Base-by-base conservation (phyloP, 441 rosid genomes). In the Bocquillonia castaneifolia region DNA sequence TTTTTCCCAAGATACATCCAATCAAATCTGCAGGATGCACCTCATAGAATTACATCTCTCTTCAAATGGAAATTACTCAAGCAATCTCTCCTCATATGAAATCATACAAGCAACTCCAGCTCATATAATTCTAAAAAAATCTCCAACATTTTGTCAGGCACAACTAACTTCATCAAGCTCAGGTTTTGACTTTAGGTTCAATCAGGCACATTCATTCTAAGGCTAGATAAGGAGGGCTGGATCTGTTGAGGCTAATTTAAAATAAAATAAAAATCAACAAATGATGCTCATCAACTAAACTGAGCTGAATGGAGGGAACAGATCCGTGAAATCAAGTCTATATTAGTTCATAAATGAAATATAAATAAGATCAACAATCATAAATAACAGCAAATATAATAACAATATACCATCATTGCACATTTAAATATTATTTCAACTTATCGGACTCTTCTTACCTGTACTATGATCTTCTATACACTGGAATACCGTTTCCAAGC, bases 401-500 rank as follows among this genome's bases (percentile, higher is more conserved):
- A 58, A 62, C 14, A 44, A 20, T 20, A 39, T 22, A 9, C 61
- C 34, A 39, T 44, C 12, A 34, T 17, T 67, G 47, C 20, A 45
- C 50, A 18, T 32, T 9, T 48, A 51, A 31, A 20, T 25, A 12
- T n/a, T 13, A 59, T 39, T 52, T 54, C 28, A 20, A 50, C 40
- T 42, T 39, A 5, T n/a, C 10, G 9, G 7, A 53, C 44, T 3
- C 29, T 60, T 31, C 83, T 78, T 64, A 91, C 97, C 98, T 28
- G 86, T 73, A 53, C 60, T 66, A 39, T 85, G 91, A 81, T 88
- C 93, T 40, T 91, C 90, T 64, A 91, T 79, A 79, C 98, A 91
- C 79, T 93, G 97, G 84, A 91, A 89, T 37, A 86, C 91, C 29
- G 96, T 86, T 80, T 93, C 97, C 84, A 93, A 83, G 86, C 98